phyloP scores from a whole-genome alignment of 352 stramenopile species.

The Pythium sp. region DNA sequence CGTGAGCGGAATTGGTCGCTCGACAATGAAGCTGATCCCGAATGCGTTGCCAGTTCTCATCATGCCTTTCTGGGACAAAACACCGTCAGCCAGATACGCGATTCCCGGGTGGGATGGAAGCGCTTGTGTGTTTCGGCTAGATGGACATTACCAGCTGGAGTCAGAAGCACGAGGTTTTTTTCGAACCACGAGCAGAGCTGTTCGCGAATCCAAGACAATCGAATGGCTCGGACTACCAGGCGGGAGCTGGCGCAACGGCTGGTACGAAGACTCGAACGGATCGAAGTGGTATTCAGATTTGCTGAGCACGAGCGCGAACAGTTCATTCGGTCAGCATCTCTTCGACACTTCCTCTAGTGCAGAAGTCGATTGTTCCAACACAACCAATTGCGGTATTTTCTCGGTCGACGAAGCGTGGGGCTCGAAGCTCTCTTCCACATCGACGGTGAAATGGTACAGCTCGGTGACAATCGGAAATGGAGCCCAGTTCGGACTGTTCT shows the following conservation, averaged over 20 bases:
- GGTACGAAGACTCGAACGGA: slow-evolving; percentile 22
- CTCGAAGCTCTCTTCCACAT: slow-evolving; percentile 10
- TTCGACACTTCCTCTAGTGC: slow-evolving; percentile 22
- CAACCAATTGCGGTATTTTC: slow-evolving; percentile 2
- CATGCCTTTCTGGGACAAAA: slow-evolving; percentile 25
- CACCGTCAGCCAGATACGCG: slow-evolving; percentile 12
- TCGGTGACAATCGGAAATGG: slow-evolving; percentile 24
- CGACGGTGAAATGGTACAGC: slow-evolving; percentile 14
- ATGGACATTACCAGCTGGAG: slow-evolving; percentile 18
- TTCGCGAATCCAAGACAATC: slow-evolving; percentile 17
- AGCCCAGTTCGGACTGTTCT: slow-evolving; percentile 20
- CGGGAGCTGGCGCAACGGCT: slow-evolving; percentile 30
- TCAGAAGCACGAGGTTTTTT: slow-evolving; percentile 13
- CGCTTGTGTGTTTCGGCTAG: slow-evolving; percentile 28
- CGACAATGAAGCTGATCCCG: slow-evolving; percentile 8
- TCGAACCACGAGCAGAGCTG: slow-evolving; percentile 11
- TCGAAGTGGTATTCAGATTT: slow-evolving; percentile 28
- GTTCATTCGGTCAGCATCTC: slow-evolving; percentile 11
- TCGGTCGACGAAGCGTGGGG: slow-evolving; percentile 12
- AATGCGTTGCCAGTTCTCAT: slow-evolving; percentile 32
- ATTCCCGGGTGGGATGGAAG: slow-evolving; percentile 26
- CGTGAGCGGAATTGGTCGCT: slow-evolving; percentile 19
- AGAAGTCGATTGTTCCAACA: slow-evolving; percentile 19
- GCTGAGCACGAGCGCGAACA: slow-evolving; percentile 20
- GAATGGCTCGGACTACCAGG: slow-evolving; percentile 12